Evolutionary conservation across 208 protist species (phyloP), one percentile per base, ranked within the genome.

Genomic region (Trypanosoma platydactyli): DNA sequence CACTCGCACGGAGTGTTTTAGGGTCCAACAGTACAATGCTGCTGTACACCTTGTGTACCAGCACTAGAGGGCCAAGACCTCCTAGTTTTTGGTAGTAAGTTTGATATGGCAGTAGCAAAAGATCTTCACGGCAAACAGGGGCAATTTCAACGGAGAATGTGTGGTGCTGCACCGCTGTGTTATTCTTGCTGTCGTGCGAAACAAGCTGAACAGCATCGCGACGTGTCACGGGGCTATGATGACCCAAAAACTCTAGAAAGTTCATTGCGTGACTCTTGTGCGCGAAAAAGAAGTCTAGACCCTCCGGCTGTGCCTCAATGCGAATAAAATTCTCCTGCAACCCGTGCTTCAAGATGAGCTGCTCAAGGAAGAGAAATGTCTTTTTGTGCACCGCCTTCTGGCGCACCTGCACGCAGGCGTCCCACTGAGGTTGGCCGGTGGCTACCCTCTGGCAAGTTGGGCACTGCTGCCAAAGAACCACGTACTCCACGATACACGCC

Each of bases 381-480:
- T 98, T 95, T 72, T 99, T 99, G 82, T 99, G 98, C 52, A 86
- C 76, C 38, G 98, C 97, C 71, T 99, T 99, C 82, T 99, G 99
- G 40, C 99, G 91, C 9, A 99, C 71, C 88, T 99, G 99, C 50
- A 99, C 95, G 29, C 94, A 89, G 20, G 98, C 94, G 65, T 96
- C 89, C 98, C 99, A 99, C 58, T 97, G 97, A 58, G 99, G 94
- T 76, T 99, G 92, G 11, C 88, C 91, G 5, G 99, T 98, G 51
- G 97, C 90, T 3, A 91, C 85, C 63, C 94, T 91, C 71, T 98
- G 89, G 85, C 99, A 99, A 25, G 87, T 92, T 13, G 92, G 88
- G 81, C 99, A 99, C 77, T 98, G 94, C 81, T 98, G 90, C 84
- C 93, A 97, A 24, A 86, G 61, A 24, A 99, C 94, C 0, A 99